Base-by-base conservation (phyloP, 1,139 yeast species). In the Geotrichum bryndzae region DNA sequence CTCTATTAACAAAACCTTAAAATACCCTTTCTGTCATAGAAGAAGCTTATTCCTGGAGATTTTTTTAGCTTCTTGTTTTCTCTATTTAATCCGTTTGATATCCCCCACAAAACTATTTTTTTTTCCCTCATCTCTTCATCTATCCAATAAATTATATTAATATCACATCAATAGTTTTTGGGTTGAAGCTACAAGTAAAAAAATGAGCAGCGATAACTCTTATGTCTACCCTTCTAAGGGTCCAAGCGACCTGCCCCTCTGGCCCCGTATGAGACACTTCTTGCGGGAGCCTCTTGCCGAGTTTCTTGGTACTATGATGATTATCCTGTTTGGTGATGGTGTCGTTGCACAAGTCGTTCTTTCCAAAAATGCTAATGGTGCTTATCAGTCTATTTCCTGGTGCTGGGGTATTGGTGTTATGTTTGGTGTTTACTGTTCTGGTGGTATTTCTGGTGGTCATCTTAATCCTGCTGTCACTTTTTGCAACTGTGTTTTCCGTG, bases 321-420 rank as follows among this genome's bases (percentile, higher is more conserved):
- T 81, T 68, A 74, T 80, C 29, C 65, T 77, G 61, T 73, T 77
- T 57, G 84, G 84, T 66, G 79, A 77, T 64, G 82, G 82, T 57
- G 80, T 77, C 51, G 80, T 77, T 57, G 80, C 81, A 41, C 84
- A 81, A 69, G 76, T 72, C 52, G 71, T 69, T 50, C 63, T 76
- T 13, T 76, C 81, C 3, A 60, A 65, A 4, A 74, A 73, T 38
- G 63, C 67, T 3, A 74, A 75, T 38, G 84, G 84, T 67, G 72
- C 74, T 54, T 77, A 75, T 61, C 77, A 76, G 57, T 74, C 78
- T 27, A 72, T 80, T 61, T 77, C 80, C 8, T 69, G 80, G 62
- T 76, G 79, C 33, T 81, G 84, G 84, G 84, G 82, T 56, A 74
- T 80, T 51, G 84, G 82, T 1, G 83, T 80, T 61, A 79, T 79